Evolutionary conservation across 1,284 basidiomycete species (phyloP).

Genomic region (Boletus smithii): DNA sequence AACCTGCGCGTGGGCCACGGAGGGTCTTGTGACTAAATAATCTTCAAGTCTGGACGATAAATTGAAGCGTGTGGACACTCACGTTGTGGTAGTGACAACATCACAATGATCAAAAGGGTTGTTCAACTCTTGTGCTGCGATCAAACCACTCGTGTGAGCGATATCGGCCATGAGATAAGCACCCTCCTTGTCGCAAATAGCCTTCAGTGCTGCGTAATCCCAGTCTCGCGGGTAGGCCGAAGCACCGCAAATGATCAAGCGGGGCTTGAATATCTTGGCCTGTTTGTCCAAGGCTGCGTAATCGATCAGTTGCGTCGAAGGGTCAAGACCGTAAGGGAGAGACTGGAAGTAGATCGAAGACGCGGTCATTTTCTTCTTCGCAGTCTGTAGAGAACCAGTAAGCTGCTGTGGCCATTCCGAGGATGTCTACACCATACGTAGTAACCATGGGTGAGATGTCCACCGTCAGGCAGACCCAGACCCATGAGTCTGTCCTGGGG

Average conservation of each 20-base stretch:
- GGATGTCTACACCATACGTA: slow-evolving; percentile 59
- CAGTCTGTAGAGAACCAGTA: slow-evolving; percentile 59
- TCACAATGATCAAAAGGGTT: slow-evolving; percentile 97
- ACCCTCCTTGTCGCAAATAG: slow-evolving; percentile 84
- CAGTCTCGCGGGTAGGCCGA: slow-evolving; percentile 99
- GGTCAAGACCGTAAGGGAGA: slow-evolving; percentile 89
- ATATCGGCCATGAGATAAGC: slow-evolving; percentile 96
- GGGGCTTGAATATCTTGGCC: slow-evolving; percentile 96
- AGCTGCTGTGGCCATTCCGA: slow-evolving; percentile 2
- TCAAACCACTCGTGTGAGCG: slow-evolving; percentile 94
- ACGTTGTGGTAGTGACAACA: slow-evolving; percentile 95
- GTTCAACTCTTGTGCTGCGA: slow-evolving; percentile 90
- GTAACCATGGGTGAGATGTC: slow-evolving; percentile 97
- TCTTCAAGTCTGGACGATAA: neutral
- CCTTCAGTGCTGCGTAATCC: slow-evolving; percentile 85
- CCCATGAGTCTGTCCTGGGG: slow-evolving; percentile 99
- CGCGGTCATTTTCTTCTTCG: slow-evolving; percentile 99
- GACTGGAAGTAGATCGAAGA: slow-evolving; percentile 99
- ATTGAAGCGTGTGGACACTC: slow-evolving; percentile 29
- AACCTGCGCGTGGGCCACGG: slow-evolving; percentile 94
- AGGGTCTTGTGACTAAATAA: slow-evolving; percentile 89
- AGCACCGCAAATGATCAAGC: slow-evolving; percentile 95
- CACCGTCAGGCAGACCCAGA: slow-evolving; percentile 96
- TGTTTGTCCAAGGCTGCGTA: slow-evolving; percentile 82
- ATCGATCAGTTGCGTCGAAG: slow-evolving; percentile 87